A percentile compares a stretch with the other conserved stretches of the same genome.
phyloP scores from a whole-genome alignment of 1,139 yeast genomes.

The Taphrina betulina region DNA sequence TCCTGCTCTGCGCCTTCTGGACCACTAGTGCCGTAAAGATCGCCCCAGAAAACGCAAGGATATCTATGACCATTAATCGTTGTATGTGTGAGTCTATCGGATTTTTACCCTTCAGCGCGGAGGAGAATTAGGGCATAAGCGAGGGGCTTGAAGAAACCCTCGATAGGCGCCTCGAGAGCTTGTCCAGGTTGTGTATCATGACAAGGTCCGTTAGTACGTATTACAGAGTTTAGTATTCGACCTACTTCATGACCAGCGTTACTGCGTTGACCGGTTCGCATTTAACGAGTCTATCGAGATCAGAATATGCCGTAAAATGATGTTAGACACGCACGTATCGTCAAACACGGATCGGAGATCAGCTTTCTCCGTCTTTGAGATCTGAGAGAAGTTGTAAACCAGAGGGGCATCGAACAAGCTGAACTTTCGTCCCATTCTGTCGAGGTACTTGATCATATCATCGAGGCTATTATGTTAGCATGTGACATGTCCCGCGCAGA shows the following conservation, averaged over 20 bases:
- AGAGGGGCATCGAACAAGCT: conserved; percentile 38
- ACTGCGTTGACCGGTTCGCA: conserved; percentile 37
- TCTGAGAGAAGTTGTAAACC: conserved; percentile 37
- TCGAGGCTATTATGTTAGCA: conserved; percentile 26
- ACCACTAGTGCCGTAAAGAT: conserved; percentile 37
- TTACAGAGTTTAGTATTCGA: neutral
- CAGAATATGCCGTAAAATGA: neutral
- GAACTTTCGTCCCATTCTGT: conserved; percentile 36
- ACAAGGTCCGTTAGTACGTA: conserved; percentile 9
- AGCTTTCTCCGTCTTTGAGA: conserved; percentile 35
- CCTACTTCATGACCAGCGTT: too few species aligned
- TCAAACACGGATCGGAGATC: conserved; percentile 37
- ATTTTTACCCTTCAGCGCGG: conserved; percentile 36
- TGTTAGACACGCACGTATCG: conserved; percentile 34
- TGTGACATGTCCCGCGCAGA: too few species aligned
- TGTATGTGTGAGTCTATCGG: neutral
- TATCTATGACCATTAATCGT: conserved; percentile 10
- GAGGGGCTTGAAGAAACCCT: conserved; percentile 38
- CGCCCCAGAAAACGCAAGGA: conserved; percentile 39
- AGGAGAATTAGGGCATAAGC: conserved; percentile 38
- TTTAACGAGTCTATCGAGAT: conserved; percentile 33
- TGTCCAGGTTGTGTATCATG: conserved; percentile 39
- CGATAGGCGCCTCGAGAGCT: conserved; percentile 38
- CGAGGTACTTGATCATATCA: conserved; percentile 37
- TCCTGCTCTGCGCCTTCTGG: conserved; percentile 33